Evolutionary conservation across 2,329 filamentous ascomycete species (phyloP).

Genomic region (Chalaropsis ovoidea): DNA sequence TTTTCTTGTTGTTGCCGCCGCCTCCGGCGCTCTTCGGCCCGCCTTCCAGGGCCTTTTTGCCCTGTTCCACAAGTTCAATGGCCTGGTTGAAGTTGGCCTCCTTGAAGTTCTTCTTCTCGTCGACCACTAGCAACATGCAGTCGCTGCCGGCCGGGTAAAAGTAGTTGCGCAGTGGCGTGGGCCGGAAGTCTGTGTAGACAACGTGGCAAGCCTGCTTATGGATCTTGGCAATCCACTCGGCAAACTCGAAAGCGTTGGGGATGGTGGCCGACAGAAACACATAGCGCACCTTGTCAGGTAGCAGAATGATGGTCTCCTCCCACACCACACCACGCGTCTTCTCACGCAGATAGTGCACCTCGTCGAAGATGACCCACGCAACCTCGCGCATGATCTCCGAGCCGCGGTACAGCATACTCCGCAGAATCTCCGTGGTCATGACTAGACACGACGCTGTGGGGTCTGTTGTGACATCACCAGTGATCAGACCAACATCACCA

Average conservation of each 20-base stretch:
- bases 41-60: slow-evolving; percentile 71
- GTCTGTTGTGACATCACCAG: slow-evolving; percentile 97
- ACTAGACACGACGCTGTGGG: slow-evolving; percentile 95
- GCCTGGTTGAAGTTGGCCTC: slow-evolving; percentile 97
- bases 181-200: slow-evolving; percentile 96
- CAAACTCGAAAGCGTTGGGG: slow-evolving; percentile 97
- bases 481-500: slow-evolving; percentile 96
- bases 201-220: slow-evolving; percentile 97
- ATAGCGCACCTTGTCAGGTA: slow-evolving; percentile 97
- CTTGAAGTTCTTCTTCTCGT: slow-evolving; percentile 91
- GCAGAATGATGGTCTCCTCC: slow-evolving; percentile 97
- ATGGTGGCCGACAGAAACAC: slow-evolving; percentile 98
- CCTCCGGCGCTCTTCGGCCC: slow-evolving; percentile 50
- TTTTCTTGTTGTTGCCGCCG: slow-evolving; percentile 58
- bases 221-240: slow-evolving; percentile 97
- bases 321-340: slow-evolving; percentile 91
- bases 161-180: slow-evolving; percentile 93
- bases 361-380: slow-evolving; percentile 95
- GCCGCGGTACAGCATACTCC: slow-evolving; percentile 94
- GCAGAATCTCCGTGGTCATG: slow-evolving; percentile 98
- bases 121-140: slow-evolving; percentile 87
- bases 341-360: slow-evolving; percentile 97
- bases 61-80: slow-evolving; percentile 81
- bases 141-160: slow-evolving; percentile 90
- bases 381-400: slow-evolving; percentile 99